phyloP scores from a whole-genome alignment of 208 protist species.

The Acanthamoeba lugdunensis region DNA sequence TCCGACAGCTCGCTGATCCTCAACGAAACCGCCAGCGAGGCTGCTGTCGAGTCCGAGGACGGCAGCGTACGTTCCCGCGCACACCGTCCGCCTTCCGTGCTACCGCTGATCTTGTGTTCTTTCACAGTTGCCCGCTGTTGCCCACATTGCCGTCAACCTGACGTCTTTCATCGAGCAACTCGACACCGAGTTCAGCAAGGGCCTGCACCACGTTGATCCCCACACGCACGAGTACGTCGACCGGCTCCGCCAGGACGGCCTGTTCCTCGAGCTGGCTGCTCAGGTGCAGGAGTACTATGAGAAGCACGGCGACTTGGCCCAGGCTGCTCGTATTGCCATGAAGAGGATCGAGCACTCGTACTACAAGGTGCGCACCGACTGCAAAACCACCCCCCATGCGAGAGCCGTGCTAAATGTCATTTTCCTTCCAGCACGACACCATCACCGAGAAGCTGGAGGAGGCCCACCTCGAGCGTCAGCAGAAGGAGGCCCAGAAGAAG shows the following conservation, averaged over 20 bases:
- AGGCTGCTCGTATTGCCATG: constrained; percentile 79
- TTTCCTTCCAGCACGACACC: constrained; percentile 35
- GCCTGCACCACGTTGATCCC: constrained; percentile 87
- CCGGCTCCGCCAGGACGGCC: constrained; percentile 85
- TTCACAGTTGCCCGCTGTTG: background rate
- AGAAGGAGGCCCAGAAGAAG: constrained; percentile 18
- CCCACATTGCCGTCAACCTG: constrained; percentile 80
- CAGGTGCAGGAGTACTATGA: constrained; percentile 81
- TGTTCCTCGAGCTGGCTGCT: constrained; percentile 78
- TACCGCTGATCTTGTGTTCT: background rate
- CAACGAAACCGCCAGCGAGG: constrained; percentile 34
- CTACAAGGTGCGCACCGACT: constrained; percentile 77
- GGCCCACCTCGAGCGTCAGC: constrained; percentile 48
- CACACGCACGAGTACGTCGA: constrained; percentile 87
- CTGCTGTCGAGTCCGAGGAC: constrained; percentile 9
- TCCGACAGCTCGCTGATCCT: constrained; percentile 29
- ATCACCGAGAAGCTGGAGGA: constrained; percentile 53
- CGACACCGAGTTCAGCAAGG: constrained; percentile 87
- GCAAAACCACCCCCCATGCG: background rate
- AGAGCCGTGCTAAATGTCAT: background rate
- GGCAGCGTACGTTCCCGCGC: background rate
- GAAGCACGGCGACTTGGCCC: background rate
- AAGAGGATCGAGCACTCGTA: constrained; percentile 88
- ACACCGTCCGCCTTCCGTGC: background rate
- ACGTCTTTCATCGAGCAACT: constrained; percentile 86